Conservation (phyloP, 2,329 filamentous ascomycete genomes). For the Trichoderma sp. region DNA sequence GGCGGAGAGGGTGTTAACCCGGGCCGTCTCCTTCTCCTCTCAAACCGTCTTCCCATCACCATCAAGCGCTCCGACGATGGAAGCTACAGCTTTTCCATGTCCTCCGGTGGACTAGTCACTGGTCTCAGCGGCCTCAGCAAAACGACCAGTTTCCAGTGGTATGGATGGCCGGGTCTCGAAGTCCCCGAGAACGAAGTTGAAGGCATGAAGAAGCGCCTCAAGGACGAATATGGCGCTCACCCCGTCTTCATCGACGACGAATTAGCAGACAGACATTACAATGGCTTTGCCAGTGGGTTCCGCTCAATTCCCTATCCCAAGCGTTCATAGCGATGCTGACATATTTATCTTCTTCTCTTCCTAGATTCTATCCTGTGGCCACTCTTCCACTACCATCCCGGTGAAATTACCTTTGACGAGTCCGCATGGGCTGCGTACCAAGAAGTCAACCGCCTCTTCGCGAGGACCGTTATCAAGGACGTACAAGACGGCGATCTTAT, state of each 20-base stretch:
- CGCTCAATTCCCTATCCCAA: not conserved
- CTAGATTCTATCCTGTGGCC: slow-evolving; percentile 96
- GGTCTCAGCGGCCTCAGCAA: slow-evolving; percentile 89
- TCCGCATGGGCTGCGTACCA: slow-evolving; percentile 89
- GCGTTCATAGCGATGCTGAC: not conserved
- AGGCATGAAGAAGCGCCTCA: slow-evolving; percentile 71
- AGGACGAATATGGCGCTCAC: slow-evolving; percentile 83
- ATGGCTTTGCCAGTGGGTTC: slow-evolving; percentile 81
- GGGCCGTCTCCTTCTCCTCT: slow-evolving; percentile 74
- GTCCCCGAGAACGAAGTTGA: slow-evolving; percentile 80
- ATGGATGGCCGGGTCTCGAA: slow-evolving; percentile 94
- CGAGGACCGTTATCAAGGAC: slow-evolving; percentile 79
- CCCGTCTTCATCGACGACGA: slow-evolving; percentile 94
- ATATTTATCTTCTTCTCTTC: not conserved
- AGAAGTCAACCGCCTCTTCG: slow-evolving; percentile 89
- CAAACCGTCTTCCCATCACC: slow-evolving; percentile 92
- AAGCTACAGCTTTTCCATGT: slow-evolving; percentile 92
- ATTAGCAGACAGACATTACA: slow-evolving; percentile 92
- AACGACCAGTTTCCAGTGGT: slow-evolving; percentile 95
- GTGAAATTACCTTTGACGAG: slow-evolving; percentile 97
- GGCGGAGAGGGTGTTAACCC: slow-evolving; percentile 34
- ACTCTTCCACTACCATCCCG: slow-evolving; percentile 96
- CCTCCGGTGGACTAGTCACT: slow-evolving; percentile 90
- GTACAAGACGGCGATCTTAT: slow-evolving; percentile 91
- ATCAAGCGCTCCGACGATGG: slow-evolving; percentile 92